phyloP scores from a whole-genome alignment of 2,329 filamentous ascomycete genomes.

The Remersonia thermophila region DNA sequence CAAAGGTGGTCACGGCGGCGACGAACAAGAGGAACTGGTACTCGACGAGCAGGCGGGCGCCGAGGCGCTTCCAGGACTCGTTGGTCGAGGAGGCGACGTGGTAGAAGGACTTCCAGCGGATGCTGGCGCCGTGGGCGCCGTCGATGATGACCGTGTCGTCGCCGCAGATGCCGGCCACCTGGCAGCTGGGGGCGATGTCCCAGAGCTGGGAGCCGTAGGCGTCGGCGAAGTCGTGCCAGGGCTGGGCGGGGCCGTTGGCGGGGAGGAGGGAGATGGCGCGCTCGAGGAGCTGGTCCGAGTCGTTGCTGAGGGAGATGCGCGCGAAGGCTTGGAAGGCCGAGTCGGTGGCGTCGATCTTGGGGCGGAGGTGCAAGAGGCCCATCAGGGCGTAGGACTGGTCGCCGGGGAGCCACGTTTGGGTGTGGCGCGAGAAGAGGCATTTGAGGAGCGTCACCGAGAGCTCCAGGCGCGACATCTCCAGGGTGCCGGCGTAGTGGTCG shows the following conservation, averaged over 20 bases:
- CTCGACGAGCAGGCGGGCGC: too few relatives aligned
- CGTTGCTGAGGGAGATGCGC: slow-evolving; percentile 24
- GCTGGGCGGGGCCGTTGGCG: slow-evolving; percentile 11
- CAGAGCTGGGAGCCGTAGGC: slow-evolving; percentile 22
- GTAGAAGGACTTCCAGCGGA: slow-evolving; percentile 24
- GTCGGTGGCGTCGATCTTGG: slow-evolving; percentile 22
- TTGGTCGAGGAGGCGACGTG: slow-evolving; percentile 17
- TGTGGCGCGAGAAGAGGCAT: slow-evolving; percentile 21
- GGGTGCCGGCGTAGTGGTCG: slow-evolving; percentile 24
- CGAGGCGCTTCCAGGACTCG: neutral
- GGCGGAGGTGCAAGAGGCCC: slow-evolving; percentile 24
- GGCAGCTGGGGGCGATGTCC: slow-evolving; percentile 23
- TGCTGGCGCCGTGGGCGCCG: slow-evolving; percentile 21
- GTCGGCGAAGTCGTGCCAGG: slow-evolving; percentile 19
- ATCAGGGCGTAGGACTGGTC: slow-evolving; percentile 27
- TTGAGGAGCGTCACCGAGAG: slow-evolving; percentile 21
- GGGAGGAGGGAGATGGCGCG: slow-evolving; percentile 23
- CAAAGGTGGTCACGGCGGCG: too few relatives aligned
- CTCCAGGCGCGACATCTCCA: slow-evolving; percentile 23
- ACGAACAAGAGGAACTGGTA: neutral
- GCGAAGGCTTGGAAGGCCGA: slow-evolving; percentile 27
- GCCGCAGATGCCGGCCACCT: slow-evolving; percentile 24
- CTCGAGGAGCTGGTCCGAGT: slow-evolving; percentile 24
- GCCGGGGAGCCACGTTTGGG: slow-evolving; percentile 16
- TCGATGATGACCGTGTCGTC: slow-evolving; percentile 25